Evolutionary conservation across 1,284 basidiomycete genomes (phyloP), one percentile per base, ranked within the genome.

Genomic region (Apiotrichum gamsii): DNA sequence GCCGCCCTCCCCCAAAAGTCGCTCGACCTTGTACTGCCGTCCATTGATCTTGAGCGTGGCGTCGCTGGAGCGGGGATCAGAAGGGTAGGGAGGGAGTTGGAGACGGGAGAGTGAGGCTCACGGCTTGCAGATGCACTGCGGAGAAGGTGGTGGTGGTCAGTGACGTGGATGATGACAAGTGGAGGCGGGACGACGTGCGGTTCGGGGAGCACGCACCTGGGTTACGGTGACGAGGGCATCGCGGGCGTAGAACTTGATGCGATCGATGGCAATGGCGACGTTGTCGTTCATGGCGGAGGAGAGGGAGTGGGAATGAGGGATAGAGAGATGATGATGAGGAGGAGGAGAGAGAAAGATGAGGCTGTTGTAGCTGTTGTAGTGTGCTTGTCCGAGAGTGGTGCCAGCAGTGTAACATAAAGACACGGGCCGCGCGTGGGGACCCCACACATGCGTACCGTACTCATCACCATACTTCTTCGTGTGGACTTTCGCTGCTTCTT

Each of bases 1-100:
- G n/a, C 69, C 91, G 33, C 91, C 91, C 73, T 96, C 91, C 36
- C 91, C 91, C 4, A 96, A 80, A 14, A 94, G 82, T 58, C 85
- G 87, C 43, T 91, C 74, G 39, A 96, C 87, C 61, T 87, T 85
- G 75, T 90, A 95, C 40, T 84, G 87, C 61, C 91, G 79, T 23
- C 91, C 91, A 61, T 94, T 94, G 58, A 96, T 90, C 74, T 94
- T 93, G 54, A 94, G 78, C 52, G 83, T 89, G 8, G 69, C 69
- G 44, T 70, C 67, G 2, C 68, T 71, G 52, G 1, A 18, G 20
- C 11, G 47, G 52, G n/a, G n/a, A n/a, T n/a, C n/a, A n/a, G n/a
- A n/a, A n/a, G n/a, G n/a, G n/a, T n/a, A 18, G 23, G 19, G 43
- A 29, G 19, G 49, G 30, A 15, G 31, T 36, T 11, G 38, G 34